Evolutionary conservation across 306 rosid genomes (phyloP).

Genomic region (Ceratonia siliqua): DNA sequence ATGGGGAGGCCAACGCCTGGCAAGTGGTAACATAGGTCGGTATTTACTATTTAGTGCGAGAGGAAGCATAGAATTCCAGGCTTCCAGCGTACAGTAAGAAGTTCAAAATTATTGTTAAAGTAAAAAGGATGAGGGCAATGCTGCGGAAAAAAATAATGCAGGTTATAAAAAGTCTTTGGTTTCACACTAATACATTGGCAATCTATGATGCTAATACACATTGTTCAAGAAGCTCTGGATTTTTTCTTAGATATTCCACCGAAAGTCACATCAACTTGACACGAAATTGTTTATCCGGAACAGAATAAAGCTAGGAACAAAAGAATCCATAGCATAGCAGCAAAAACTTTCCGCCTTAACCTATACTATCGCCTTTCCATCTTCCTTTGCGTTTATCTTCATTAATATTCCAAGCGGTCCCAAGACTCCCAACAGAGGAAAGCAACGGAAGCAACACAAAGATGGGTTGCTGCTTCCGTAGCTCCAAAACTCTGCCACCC

Average conservation of each 20-base stretch:
- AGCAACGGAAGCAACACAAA: conserved; percentile 28
- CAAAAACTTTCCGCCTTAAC: conserved; percentile 18
- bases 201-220: conserved; percentile 36
- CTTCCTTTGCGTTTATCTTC: neutral
- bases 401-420: conserved; percentile 21
- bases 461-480: conserved; percentile 66
- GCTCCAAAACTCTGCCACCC: conserved; percentile 46
- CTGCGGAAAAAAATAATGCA: conserved; percentile 23
- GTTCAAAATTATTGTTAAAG: neutral
- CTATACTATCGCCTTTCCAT: neutral
- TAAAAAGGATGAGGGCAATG: neutral
- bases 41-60: no score
- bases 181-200: conserved; percentile 28
- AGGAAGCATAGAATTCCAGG: no score
- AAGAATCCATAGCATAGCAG: conserved; percentile 43
- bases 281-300: conserved; percentile 28
- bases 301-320: conserved; percentile 56
- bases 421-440: conserved; percentile 28
- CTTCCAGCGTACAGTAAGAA: no score
- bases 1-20: neutral
- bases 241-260: conserved; percentile 53
- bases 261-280: conserved; percentile 42
- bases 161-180: conserved; percentile 26
- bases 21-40: neutral
- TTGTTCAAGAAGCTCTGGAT: conserved; percentile 31